Evolutionary conservation across 1,139 yeast genomes (phyloP), one percentile per base, ranked within the genome.

Genomic region (Yamadazyma sp.): DNA sequence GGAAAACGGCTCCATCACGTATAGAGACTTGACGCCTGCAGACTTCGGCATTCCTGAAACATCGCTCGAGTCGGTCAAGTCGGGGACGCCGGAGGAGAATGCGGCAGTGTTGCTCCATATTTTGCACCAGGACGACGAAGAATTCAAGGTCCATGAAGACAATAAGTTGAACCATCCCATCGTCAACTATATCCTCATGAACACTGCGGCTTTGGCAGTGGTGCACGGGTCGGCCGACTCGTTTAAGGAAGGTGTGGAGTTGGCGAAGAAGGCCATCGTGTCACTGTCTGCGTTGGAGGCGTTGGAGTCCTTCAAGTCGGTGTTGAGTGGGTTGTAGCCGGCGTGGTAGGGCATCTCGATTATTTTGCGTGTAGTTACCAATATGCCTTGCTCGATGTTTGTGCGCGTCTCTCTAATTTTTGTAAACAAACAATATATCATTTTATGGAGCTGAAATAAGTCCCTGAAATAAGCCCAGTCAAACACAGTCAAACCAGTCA

Each of bases 81-180:
- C 96, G 1, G 95, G 96, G 3, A 86, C 97, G 0, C 96, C 98
- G 0, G 72, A 70, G 27, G 87, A 87, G 54, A 92, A 92, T 58
- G 97, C 98, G 0, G 64, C 57, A 4, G 56, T 77, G 1, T 74
- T 92, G 42, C 62, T 62, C 40, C 75, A 77, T 41, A 75, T 88
- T 14, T 68, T 87, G 39, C 61, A 69, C 28, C 84, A 81, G 42
- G 76, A 78, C 69, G 37, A 66, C 5, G 53, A 66, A 2, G 66
- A 75, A 37, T 73, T 72, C 52, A 55, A 57, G 35, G 51, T 70
- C 17, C 53, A 62, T 3, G 49, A 43, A 2, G 45, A 43, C 3
- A 56, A 50, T 15, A 55, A 56, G 27, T 58, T 61, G 4, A 68
- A 68, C 46, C 74, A 75, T 44, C 88, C 98, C 1, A 63, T 91